Conservation (phyloP, 1,284 basidiomycete species). For the Ustilago curta region DNA sequence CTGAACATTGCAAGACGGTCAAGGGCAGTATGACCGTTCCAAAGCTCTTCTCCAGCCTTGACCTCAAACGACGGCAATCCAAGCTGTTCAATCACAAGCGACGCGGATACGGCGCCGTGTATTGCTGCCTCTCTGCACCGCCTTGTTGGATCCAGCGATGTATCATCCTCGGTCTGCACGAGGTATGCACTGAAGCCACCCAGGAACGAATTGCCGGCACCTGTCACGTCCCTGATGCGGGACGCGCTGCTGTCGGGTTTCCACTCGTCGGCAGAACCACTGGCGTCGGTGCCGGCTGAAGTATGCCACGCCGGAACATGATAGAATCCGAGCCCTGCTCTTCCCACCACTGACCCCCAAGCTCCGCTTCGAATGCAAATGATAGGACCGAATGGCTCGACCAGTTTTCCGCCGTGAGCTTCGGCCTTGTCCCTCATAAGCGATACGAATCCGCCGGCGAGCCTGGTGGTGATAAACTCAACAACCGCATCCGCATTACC, state of each 20-base stretch:
- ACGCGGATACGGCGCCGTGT: constrained; percentile 49
- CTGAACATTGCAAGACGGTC: constrained; percentile 14
- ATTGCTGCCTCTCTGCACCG: constrained; percentile 39
- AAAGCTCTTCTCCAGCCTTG: constrained; percentile 26
- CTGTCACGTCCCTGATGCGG: constrained; percentile 52
- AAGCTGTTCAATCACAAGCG: constrained; percentile 54
- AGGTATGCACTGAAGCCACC: constrained; percentile 51
- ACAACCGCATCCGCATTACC: constrained; percentile 6
- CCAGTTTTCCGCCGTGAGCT: not conserved
- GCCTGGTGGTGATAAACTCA: constrained; percentile 24
- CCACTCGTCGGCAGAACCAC: not conserved
- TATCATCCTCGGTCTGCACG: constrained; percentile 11
- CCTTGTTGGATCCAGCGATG: constrained; percentile 4
- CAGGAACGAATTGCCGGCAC: constrained; percentile 56
- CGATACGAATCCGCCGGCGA: constrained; percentile 22
- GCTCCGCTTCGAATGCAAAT: constrained; percentile 55
- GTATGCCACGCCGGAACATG: constrained; percentile 50
- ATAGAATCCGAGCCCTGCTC: constrained; percentile 17
- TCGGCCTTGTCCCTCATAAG: constrained; percentile 2
- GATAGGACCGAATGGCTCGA: constrained; percentile 30
- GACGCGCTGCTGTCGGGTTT: constrained; percentile 7
- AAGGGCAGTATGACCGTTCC: constrained; percentile 32
- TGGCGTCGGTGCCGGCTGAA: not conserved
- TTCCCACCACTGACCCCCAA: constrained; percentile 48
- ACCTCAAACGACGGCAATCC: constrained; percentile 43